phyloP scores from a whole-genome alignment of 352 stramenopile genomes.

The Halophytophthora batemanensis region DNA sequence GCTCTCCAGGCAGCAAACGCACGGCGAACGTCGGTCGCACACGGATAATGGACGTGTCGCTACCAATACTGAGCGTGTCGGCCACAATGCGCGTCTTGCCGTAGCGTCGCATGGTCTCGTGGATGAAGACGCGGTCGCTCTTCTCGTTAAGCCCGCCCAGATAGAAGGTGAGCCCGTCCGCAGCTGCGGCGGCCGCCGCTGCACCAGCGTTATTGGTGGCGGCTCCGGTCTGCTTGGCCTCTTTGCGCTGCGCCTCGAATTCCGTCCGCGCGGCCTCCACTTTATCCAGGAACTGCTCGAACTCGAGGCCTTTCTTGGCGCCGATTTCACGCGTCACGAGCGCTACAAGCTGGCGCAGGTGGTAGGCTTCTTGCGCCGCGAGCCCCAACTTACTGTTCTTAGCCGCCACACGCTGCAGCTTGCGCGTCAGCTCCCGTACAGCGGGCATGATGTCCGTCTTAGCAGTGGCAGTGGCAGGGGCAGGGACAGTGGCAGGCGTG shows the following conservation, averaged over 20 bases:
- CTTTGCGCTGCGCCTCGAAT: conserved; percentile 23
- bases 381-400: conserved; percentile 19
- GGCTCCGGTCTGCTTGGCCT: conserved; percentile 1
- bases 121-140: conserved; percentile 81
- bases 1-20: conserved; percentile 42
- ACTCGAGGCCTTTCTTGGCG: conserved; percentile 65
- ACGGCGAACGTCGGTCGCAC: conserved; percentile 44
- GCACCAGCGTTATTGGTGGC: conserved; percentile 4
- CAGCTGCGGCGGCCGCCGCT: conserved; percentile 8
- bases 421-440: conserved; percentile 20
- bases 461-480: too few species aligned
- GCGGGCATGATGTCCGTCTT: conserved; percentile 5
- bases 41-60: conserved; percentile 70
- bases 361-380: conserved; percentile 40
- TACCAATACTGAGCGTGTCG: conserved; percentile 85
- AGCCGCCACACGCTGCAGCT: conserved; percentile 21
- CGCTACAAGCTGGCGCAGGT: conserved; percentile 46
- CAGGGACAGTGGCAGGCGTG: too few species aligned
- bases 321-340: conserved; percentile 57
- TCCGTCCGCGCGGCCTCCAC: conserved; percentile 33
- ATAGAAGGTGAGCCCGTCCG: conserved; percentile 64
- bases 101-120: conserved; percentile 88
- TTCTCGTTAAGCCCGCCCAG: conserved; percentile 85
- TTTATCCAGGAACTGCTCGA: conserved; percentile 66
- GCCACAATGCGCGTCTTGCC: conserved; percentile 78